phyloP scores from a whole-genome alignment of 495 filamentous ascomycete genomes.

The Trichodelitschia bisporula region DNA sequence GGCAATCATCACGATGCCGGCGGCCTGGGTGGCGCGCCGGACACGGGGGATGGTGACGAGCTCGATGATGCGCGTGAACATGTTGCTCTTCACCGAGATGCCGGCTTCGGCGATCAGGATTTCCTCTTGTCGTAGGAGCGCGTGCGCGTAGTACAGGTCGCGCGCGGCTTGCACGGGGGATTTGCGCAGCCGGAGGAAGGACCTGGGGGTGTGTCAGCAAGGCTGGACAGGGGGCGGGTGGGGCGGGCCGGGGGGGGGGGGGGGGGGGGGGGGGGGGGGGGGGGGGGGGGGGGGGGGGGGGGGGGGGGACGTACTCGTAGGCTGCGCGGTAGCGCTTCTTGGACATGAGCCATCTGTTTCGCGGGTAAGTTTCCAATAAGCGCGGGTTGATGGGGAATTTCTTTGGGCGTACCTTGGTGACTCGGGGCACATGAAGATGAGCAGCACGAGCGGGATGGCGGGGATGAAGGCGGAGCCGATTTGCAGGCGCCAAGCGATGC shows the following conservation, averaged over 20 bases:
- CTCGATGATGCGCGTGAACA: slow-evolving; percentile 18
- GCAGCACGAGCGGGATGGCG: slow-evolving; percentile 8
- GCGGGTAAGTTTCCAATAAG: too few species aligned
- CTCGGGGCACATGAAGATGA: slow-evolving; percentile 15
- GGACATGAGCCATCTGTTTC: slow-evolving; percentile 10
- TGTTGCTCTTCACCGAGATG: slow-evolving; percentile 16
- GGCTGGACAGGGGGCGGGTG: slow-evolving; percentile 1
- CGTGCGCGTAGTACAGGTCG: slow-evolving; percentile 31
- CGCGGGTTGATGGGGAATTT: too few species aligned
- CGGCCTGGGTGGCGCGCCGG: slow-evolving; percentile 39
- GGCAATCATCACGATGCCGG: slow-evolving; percentile 41
- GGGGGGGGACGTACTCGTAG: slow-evolving; percentile 2
- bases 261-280: slow-evolving; percentile 7
- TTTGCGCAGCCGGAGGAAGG: slow-evolving; percentile 20
- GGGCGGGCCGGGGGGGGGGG: too few species aligned
- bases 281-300: slow-evolving; percentile 3
- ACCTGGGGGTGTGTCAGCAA: slow-evolving; percentile 15
- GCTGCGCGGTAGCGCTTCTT: slow-evolving; percentile 3
- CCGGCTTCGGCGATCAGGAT: slow-evolving; percentile 7
- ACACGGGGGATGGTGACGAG: slow-evolving; percentile 40
- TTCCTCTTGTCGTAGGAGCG: slow-evolving; percentile 38
- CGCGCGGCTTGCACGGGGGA: slow-evolving; percentile 25
- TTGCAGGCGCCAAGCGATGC: slow-evolving; percentile 20
- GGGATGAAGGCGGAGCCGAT: slow-evolving; percentile 21
- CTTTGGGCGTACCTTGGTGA: too few species aligned